phyloP scores from a whole-genome alignment of 108 stramenopile species.

The Chaetoceros muelleri region DNA sequence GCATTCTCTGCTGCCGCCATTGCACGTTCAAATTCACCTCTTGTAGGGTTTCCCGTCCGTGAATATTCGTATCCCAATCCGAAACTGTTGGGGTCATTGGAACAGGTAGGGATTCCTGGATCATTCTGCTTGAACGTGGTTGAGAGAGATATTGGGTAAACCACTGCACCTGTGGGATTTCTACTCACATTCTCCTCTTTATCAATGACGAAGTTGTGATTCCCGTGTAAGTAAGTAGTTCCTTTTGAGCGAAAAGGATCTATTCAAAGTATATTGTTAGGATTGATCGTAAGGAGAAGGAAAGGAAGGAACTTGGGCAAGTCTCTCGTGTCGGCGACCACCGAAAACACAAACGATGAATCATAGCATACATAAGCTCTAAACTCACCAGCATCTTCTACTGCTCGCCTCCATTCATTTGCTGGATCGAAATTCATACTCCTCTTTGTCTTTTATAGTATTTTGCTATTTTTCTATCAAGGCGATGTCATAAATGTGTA shows the following conservation, averaged over 20 bases:
- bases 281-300: too few species aligned
- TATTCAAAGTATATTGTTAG: slow-evolving; percentile 1
- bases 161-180: slow-evolving; percentile 76
- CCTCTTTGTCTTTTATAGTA: too few species aligned
- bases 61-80: slow-evolving; percentile 79
- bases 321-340: too few species aligned
- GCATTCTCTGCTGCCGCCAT: slow-evolving; percentile 59
- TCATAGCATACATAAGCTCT: neutral
- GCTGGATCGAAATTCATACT: neutral
- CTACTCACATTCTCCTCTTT: neutral
- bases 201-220: neutral
- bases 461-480: too few species aligned
- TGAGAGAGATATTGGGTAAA: slow-evolving; percentile 56
- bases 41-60: slow-evolving; percentile 68
- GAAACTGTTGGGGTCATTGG: slow-evolving; percentile 61
- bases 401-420: neutral
- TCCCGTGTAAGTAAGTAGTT: slow-evolving; percentile 25
- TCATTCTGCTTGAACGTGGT: slow-evolving; percentile 68
- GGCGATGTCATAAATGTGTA: too few species aligned
- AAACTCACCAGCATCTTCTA: slow-evolving; percentile 2
- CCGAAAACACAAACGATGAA: neutral
- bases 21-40: slow-evolving; percentile 78
- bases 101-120: slow-evolving; percentile 53
- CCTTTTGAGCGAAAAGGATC: slow-evolving; percentile 37
- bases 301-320: neutral